phyloP scores from a whole-genome alignment of 2,329 filamentous ascomycete species.

The Penicillium oxalicum region DNA sequence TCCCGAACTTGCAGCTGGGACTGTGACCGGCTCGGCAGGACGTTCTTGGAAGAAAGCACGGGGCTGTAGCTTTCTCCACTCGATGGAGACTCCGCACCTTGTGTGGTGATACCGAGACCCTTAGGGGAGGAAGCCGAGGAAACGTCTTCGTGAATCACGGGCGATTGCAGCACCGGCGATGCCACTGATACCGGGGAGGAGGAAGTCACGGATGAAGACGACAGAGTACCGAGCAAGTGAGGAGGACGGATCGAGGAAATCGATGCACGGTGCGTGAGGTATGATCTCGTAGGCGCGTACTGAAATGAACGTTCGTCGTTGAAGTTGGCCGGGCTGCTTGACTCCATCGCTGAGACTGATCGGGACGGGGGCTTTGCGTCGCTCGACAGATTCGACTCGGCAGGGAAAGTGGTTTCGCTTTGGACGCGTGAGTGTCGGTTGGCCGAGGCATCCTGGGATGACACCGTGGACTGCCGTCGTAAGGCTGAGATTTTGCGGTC shows the following conservation, averaged over 20 bases:
- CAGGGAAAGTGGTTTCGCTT: constrained; percentile 55
- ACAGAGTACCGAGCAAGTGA: constrained; percentile 5
- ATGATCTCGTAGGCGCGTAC: constrained; percentile 27
- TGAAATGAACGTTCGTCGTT: constrained; percentile 31
- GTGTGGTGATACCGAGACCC: constrained; percentile 26
- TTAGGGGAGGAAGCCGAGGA: constrained; percentile 17
- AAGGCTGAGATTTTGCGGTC: constrained; percentile 43
- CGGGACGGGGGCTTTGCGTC: constrained; percentile 47
- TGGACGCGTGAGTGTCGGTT: constrained; percentile 55
- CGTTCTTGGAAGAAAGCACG: constrained; percentile 27
- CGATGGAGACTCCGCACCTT: constrained; percentile 24
- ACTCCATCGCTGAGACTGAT: constrained; percentile 55
- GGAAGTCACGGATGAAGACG: not conserved
- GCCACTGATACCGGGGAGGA: constrained; percentile 2
- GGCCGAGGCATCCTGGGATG: constrained; percentile 31
- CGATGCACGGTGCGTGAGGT: constrained; percentile 31
- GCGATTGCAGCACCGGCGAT: not conserved
- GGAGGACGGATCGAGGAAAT: constrained; percentile 36
- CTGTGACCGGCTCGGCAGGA: constrained; percentile 56
- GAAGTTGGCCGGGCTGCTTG: constrained; percentile 28
- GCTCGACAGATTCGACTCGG: constrained; percentile 24
- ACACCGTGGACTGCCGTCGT: constrained; percentile 35
- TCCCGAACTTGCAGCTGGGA: constrained; percentile 69
- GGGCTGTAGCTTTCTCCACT: constrained; percentile 32
- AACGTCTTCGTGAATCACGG: constrained; percentile 11